A percentile compares a stretch with the other conserved stretches of the same genome.
These are phyloP conservation scores for Monilinia fructicola DNA, from an alignment of 2,329 filamentous ascomycete species.

Conservation along the genomic window DNA sequence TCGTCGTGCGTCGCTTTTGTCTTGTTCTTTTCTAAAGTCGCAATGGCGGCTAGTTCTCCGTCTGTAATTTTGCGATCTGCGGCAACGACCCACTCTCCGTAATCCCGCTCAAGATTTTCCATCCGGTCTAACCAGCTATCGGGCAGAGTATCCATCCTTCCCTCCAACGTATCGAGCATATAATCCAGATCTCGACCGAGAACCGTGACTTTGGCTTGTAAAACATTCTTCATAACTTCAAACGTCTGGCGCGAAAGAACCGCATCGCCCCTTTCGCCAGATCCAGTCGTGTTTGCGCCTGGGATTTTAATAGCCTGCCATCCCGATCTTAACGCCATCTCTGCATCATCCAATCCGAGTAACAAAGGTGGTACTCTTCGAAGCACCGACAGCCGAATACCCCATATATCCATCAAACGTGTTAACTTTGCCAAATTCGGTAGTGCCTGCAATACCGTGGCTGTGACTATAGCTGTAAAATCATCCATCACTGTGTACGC, in stretches of 20 bases:
- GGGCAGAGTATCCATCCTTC: slow-evolving; percentile 77
- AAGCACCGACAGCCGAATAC: slow-evolving; percentile 70
- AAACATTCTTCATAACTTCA: slow-evolving; percentile 57
- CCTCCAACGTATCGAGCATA: slow-evolving; percentile 86
- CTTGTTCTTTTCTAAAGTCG: slow-evolving; percentile 36
- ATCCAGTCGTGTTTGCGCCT: slow-evolving; percentile 24
- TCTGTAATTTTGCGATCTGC: slow-evolving; percentile 74
- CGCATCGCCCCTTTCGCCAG: slow-evolving; percentile 22
- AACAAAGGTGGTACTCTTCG: slow-evolving; percentile 71
- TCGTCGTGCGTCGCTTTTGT: not conserved
- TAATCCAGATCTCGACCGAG: slow-evolving; percentile 75
- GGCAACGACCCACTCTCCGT: slow-evolving; percentile 75
- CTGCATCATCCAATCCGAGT: slow-evolving; percentile 62
- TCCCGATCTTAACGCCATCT: slow-evolving; percentile 62
- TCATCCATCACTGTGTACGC: slow-evolving; percentile 77
- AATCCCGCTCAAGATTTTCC: slow-evolving; percentile 74
- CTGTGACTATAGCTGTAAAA: slow-evolving; percentile 84
- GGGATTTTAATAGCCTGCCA: slow-evolving; percentile 59
- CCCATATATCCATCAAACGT: slow-evolving; percentile 75
- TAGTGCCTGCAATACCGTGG: slow-evolving; percentile 84
- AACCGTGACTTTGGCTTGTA: slow-evolving; percentile 67
- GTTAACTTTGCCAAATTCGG: slow-evolving; percentile 76
- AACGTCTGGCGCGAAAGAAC: slow-evolving; percentile 46
- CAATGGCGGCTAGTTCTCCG: slow-evolving; percentile 52
- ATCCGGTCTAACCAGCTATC: slow-evolving; percentile 85